These are phyloP conservation scores for Micractinium sp. DNA, from an alignment of 139 green algal genomes.

Conservation along the genomic window DNA sequence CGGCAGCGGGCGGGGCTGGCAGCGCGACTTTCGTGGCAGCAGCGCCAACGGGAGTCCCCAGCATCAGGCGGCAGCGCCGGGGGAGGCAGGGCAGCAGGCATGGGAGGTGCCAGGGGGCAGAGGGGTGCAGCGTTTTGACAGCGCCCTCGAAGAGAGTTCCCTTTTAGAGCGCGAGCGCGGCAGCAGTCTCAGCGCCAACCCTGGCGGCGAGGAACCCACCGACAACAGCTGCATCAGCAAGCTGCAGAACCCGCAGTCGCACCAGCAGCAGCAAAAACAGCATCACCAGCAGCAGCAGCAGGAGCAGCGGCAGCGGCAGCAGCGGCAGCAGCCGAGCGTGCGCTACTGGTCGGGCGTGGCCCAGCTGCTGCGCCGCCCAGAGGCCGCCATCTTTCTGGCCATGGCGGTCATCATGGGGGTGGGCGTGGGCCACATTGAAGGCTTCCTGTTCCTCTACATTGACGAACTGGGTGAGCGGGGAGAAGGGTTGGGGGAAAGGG, in stretches of 20 bases:
- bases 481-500: no score
- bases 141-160: not conserved
- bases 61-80: not conserved
- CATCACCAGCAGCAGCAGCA: not conserved
- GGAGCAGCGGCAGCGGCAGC: not conserved
- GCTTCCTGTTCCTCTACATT: slow-evolving; percentile 57
- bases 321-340: not conserved
- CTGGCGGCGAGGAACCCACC: not conserved
- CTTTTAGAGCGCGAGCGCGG: not conserved
- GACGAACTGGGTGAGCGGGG: slow-evolving; percentile 39
- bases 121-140: slow-evolving; percentile 7
- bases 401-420: slow-evolving; percentile 40
- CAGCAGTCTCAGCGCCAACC: not conserved
- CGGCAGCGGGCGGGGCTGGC: not conserved
- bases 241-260: not conserved
- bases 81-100: not conserved
- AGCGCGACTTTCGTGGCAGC: not conserved
- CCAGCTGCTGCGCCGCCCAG: slow-evolving; percentile 23
- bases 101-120: not conserved
- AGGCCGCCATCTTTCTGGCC: slow-evolving; percentile 42
- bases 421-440: slow-evolving; percentile 51
- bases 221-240: not conserved
- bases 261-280: not conserved
- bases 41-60: no score
- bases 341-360: slow-evolving; percentile 31